Base-by-base conservation (phyloP, 108 stramenopile species). In the Skeletonema potamos region DNA sequence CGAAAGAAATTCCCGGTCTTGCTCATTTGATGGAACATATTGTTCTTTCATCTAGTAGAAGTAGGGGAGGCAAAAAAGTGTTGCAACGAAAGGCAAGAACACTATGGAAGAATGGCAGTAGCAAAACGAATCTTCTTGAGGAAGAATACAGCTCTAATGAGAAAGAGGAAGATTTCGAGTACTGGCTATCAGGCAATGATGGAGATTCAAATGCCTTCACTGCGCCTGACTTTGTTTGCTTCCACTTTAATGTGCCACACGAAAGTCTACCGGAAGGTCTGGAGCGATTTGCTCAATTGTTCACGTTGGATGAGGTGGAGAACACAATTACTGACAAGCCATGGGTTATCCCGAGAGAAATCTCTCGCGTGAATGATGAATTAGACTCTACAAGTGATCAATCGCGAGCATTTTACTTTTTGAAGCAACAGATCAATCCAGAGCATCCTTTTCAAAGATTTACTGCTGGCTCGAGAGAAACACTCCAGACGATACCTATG, bases 1-100 rank as follows among this genome's bases (percentile, higher is more conserved):
- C 87, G 5, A 28, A 54, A 22, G 78, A 82, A 34, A 46, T 92
- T 26, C 70, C 84, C 54, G 92, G 92, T 10, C 54, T 83, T 18
- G 92, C 92, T 3, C 92, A 92, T 65, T 73, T 92, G 39, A 87
- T 87, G 87, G 92, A 92, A 66, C 92, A 92, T 64, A 89, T 92
- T 65, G 76, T 84, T 8, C 64, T 86, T 20, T 84, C 79, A n/a
- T 79, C 82, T 0, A 62, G 58, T 26, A 64, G 70, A 27, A 29
- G 24, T 15, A 51, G 75, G 22, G 67, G 69, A 37, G 48, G 43
- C 11, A 44, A 71, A 15, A 70, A 56, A 54, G 57, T 59, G 18
- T 22, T 76, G 54, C 48, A 74, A 44, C 28, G 66, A 29, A 78
- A 54, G 55, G 66, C 73, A 28, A 48, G 58, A 30, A 79, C 3